phyloP scores from a whole-genome alignment of 352 stramenopile species.

The Globisporangium iwayamae region DNA sequence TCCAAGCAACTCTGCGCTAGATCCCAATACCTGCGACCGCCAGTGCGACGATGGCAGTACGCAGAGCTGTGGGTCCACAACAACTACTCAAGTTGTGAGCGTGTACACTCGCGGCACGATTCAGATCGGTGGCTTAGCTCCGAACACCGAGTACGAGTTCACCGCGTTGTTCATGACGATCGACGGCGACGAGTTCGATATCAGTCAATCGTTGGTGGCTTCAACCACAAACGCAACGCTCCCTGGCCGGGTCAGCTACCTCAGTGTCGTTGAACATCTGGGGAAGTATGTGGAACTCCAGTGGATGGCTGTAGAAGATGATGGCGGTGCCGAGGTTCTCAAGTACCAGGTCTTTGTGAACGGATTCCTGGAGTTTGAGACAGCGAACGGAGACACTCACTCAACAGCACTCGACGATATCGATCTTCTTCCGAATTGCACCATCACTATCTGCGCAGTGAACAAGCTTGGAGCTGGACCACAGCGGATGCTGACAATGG shows the following conservation, averaged over 20 bases:
- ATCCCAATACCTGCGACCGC: slow-evolving; percentile 16
- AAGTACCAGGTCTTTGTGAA: slow-evolving; percentile 49
- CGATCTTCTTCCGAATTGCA: not conserved
- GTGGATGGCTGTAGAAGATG: slow-evolving; percentile 37
- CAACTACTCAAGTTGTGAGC: slow-evolving; percentile 21
- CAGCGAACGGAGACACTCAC: slow-evolving; percentile 17
- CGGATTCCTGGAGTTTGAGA: slow-evolving; percentile 24
- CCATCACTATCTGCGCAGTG: slow-evolving; percentile 34
- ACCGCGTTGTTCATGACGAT: slow-evolving; percentile 23
- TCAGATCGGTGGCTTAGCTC: slow-evolving; percentile 28
- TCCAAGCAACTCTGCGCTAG: not conserved
- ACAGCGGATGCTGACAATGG: slow-evolving; percentile 10
- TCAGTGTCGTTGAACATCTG: slow-evolving; percentile 27
- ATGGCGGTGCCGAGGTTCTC: slow-evolving; percentile 33
- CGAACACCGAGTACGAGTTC: slow-evolving; percentile 36
- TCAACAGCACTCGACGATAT: slow-evolving; percentile 23
- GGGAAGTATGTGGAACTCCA: slow-evolving; percentile 37
- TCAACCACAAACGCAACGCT: slow-evolving; percentile 30
- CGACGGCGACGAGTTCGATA: slow-evolving; percentile 30
- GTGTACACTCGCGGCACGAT: slow-evolving; percentile 31
- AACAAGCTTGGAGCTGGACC: slow-evolving; percentile 34
- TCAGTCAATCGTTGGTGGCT: slow-evolving; percentile 23
- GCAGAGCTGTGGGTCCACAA: slow-evolving; percentile 19
- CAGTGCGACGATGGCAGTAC: slow-evolving; percentile 18
- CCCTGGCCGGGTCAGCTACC: slow-evolving; percentile 28